Base-by-base conservation (phyloP, 2,329 filamentous ascomycete genomes). In the Fusarium sp. region DNA sequence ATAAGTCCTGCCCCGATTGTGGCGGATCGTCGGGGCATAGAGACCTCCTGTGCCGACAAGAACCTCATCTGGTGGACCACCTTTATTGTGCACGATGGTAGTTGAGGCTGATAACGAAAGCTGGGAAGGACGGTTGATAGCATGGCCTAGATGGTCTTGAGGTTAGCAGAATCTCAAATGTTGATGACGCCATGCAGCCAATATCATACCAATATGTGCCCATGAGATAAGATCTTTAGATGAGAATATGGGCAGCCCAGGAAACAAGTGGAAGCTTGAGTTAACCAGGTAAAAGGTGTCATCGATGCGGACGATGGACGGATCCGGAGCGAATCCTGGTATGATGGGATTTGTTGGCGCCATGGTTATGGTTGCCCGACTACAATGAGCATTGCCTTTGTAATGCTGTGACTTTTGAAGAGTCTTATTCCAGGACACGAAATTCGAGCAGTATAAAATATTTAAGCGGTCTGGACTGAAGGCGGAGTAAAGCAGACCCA, bases 311-410 rank as follows among this genome's bases (percentile, higher is more conserved):
- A 55, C 18, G 6, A 52, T 44, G 7, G 59, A 59, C 5, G 63
- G 63, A 28, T 63, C 63, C 28, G 63, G 63, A 7, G 63, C 28
- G n/a, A 63, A 66, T 11, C 63, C 63, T 9, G 63, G 60, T 7
- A 63, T 56, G 12, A 56, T 47, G 6, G 60, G 60, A 13, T 66
- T 66, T 15, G 27, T 37, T 28, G 34, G 31, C 7, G 31, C 2
- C 31, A 34, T 34, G 31, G 31, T 6, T 23, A 23, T 23, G 18
- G 18, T 23, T 23, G 18, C 18, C 4, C 18, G 18, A 23, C 18
- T 23, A 23, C 18, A 23, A 23, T 23, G 18, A 23, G 18, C 18
- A 3, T 23, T 23, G 18, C 18, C 18, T 23, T 4, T 23, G 18
- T 23, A 4, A 23, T 23, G 18, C 18, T 23, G 18, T 23, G 18